Base-by-base conservation (phyloP, 306 rosid genomes). In the Cucumis cinereus region DNA sequence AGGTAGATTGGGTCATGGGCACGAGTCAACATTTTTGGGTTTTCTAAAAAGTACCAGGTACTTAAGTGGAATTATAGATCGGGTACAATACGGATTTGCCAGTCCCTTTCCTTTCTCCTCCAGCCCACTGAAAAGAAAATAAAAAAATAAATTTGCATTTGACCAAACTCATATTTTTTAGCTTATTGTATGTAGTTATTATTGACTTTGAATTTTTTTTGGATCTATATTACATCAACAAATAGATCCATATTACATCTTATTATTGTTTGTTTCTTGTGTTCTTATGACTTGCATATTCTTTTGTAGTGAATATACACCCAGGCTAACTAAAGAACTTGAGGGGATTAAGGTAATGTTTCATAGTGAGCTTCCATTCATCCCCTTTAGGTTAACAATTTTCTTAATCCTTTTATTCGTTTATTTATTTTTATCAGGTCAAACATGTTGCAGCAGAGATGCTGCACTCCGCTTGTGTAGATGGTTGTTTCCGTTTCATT, bases 1-100 rank as follows among this genome's bases (percentile, higher is more conserved):
- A 61, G 98, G 98, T 78, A 88, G 88, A 84, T 97, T 93, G 84
- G 98, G 97, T 79, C 98, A 93, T 84, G 93, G 89, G 73, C 90
- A 80, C 40, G 90, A 89, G 77, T 84, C 92, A 66, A 81, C 90
- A 77, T 60, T 86, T 70, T 85, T 87, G 62, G 93, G 96, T 72
- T 85, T 93, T 88, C 82, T 86, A 78, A 87, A 78, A 83, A 91
- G 90, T 76, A 63, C 75, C 88, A 91, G 98, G 98, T 93, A 86
- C 35, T 49, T 58, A 0, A 11, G 13, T 58, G 33, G 26, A 26
- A 58, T 23, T 24, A 57, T 57, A 52, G 77, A 67, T 70, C 86
- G 85, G 97, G 92, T 93, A 85, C 38, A 26, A 0, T 57, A 54
- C 17, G 53, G 66, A 50, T 74, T 22, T 68, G 75, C 4, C 1